Evolutionary conservation across 306 rosid genomes (phyloP), one percentile per base, ranked within the genome.

Genomic region (Trifolium subterraneum): DNA sequence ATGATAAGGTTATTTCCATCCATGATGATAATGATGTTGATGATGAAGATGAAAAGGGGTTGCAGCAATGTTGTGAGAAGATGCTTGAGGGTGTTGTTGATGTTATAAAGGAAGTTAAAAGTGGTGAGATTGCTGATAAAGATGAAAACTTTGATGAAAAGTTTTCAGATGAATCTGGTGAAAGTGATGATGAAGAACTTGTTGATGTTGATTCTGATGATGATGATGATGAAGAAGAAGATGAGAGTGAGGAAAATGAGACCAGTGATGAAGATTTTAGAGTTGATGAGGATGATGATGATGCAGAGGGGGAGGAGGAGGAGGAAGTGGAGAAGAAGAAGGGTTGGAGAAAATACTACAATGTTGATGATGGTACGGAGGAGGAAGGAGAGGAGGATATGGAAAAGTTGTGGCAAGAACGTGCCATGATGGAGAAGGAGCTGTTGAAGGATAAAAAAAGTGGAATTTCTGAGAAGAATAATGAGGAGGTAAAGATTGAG

Each of bases 191-290:
- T 6, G 55, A 48, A 48, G 10, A 48, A n/a, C 10, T 5, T 48
- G 8, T n/a, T 8, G 14, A 33, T 62, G 9, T 2, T 1, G 70
- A 11, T 65, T 22, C 6, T n/a, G 45, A 15, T n/a, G 10, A 0
- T 11, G 36, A 6, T 14, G 56, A 12, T 42, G 56, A 8, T 7
- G 7, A 29, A 6, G 35, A 31, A 6, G 29, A 2, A 7, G 25
- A 45, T 15, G 58, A 47, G 0, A 20, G 54, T 29, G 20, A 15
- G 12, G 72, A 67, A 14, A 4, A 5, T 23, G 72, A 31, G 16
- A 33, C 29, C 6, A n/a, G 16, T 27, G 72, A 68, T 47, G 60
- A 25, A 2, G 73, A 69, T 29, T 69, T n/a, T 69, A 5, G 2
- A 69, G 61, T 8, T 45, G 58, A 45, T 1, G 33, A 29, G 33